Conservation (phyloP, 2,329 filamentous ascomycete genomes). For the Pyrenophora teres region DNA sequence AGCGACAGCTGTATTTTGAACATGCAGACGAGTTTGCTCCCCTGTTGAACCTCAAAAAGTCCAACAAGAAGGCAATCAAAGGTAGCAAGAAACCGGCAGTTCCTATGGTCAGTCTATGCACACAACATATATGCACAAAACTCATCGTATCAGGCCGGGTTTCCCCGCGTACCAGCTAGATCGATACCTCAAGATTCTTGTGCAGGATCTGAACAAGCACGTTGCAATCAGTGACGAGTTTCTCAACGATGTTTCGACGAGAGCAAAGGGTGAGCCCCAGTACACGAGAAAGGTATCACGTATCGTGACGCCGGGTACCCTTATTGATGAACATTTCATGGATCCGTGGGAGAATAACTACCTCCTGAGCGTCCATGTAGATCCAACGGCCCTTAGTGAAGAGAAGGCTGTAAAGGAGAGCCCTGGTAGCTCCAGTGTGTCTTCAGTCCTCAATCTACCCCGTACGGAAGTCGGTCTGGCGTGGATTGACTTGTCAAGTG, state of each 20-base stretch:
- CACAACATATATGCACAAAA: no score
- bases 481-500: constrained; percentile 94
- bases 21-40: constrained; percentile 90
- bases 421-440: constrained; percentile 34
- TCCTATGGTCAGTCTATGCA: constrained; percentile 70
- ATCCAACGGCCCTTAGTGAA: constrained; percentile 36
- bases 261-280: constrained; percentile 76
- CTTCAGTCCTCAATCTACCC: constrained; percentile 46
- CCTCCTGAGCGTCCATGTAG: constrained; percentile 76
- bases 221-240: constrained; percentile 96
- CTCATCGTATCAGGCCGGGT: constrained; percentile 66
- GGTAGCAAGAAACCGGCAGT: constrained; percentile 66
- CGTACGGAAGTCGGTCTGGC: constrained; percentile 71
- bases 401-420: constrained; percentile 32
- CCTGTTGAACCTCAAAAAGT: constrained; percentile 84
- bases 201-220: constrained; percentile 86
- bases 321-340: constrained; percentile 98
- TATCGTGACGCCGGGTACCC: constrained; percentile 89
- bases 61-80: constrained; percentile 69
- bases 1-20: constrained; percentile 77
- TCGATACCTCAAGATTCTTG: constrained; percentile 87
- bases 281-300: constrained; percentile 85
- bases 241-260: constrained; percentile 71
- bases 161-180: constrained; percentile 95
- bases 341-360: constrained; percentile 94